Conservation (phyloP, 768 basidiomycete genomes). For the Termitomyces sp. region DNA sequence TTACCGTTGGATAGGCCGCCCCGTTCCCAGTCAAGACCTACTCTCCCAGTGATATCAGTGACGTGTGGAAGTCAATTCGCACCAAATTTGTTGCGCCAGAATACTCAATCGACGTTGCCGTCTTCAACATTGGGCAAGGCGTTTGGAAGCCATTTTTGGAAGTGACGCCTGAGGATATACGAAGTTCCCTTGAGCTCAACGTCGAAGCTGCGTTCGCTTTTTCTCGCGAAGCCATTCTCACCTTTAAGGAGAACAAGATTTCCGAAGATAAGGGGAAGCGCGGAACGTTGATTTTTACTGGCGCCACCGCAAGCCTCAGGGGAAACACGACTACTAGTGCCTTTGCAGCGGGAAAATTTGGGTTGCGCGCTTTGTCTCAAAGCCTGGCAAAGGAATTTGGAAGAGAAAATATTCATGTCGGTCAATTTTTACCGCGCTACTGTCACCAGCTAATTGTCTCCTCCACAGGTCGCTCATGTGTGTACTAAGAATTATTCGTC, state of each 20-base stretch:
- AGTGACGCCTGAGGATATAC: slow-evolving; percentile 52
- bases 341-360: slow-evolving; percentile 63
- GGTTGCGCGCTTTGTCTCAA: slow-evolving; percentile 58
- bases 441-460: not conserved
- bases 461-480: slow-evolving; percentile 57
- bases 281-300: slow-evolving; percentile 68
- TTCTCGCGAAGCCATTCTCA: slow-evolving; percentile 51
- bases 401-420: slow-evolving; percentile 67
- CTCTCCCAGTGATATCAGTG: slow-evolving; percentile 43
- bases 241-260: slow-evolving; percentile 53
- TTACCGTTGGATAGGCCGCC: slow-evolving; percentile 37
- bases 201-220: slow-evolving; percentile 61
- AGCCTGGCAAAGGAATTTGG: slow-evolving; percentile 74
- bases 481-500: slow-evolving; percentile 19
- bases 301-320: slow-evolving; percentile 62
- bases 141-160: slow-evolving; percentile 68
- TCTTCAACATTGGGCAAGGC: slow-evolving; percentile 58
- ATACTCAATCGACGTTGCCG: slow-evolving; percentile 50
- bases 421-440: not conserved
- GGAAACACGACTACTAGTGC: slow-evolving; percentile 59
- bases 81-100: slow-evolving; percentile 40
- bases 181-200: slow-evolving; percentile 44
- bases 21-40: slow-evolving; percentile 52
- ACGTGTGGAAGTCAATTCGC: slow-evolving; percentile 44
- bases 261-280: slow-evolving; percentile 46